Conservation (phyloP, 768 basidiomycete species). For the Amanita brunnescens region DNA sequence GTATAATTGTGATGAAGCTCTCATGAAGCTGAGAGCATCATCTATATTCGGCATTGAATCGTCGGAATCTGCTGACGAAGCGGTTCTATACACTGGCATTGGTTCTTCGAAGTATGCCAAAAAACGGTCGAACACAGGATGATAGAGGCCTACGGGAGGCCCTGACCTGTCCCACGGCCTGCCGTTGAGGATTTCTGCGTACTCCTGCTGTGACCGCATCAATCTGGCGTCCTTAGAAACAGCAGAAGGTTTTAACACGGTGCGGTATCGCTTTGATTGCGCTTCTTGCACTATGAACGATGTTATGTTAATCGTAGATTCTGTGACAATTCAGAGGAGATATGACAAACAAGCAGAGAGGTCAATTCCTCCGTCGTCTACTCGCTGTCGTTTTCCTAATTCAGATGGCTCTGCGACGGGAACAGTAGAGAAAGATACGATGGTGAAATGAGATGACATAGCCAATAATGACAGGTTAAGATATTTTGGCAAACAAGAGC, state of each 20-base stretch:
- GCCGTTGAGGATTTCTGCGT: slow-evolving; percentile 1
- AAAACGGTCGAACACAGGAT: slow-evolving; percentile 4
- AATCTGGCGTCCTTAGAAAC: not conserved
- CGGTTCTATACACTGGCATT: not conserved
- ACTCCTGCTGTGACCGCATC: not conserved
- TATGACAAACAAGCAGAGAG: slow-evolving; percentile 2
- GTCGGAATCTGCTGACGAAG: not conserved
- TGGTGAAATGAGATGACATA: not conserved
- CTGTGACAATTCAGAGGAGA: slow-evolving; percentile 3
- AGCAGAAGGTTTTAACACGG: not conserved
- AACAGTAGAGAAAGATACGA: not conserved
- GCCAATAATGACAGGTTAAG: not conserved
- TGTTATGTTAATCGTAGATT: not conserved
- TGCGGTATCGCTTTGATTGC: slow-evolving; percentile 3
- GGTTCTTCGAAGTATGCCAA: not conserved
- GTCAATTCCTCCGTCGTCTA: not conserved
- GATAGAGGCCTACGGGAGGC: slow-evolving; percentile 4
- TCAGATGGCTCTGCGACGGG: not conserved
- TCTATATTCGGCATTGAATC: not conserved
- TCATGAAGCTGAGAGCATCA: slow-evolving; percentile 2
- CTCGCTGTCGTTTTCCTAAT: not conserved
- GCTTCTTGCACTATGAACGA: not conserved
- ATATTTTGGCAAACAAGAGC: not conserved
- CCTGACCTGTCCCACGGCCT: not conserved
- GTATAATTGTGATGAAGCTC: slow-evolving; percentile 1